phyloP scores from a whole-genome alignment of 2,329 filamentous ascomycete genomes.

The Fusarium ambrosium region DNA sequence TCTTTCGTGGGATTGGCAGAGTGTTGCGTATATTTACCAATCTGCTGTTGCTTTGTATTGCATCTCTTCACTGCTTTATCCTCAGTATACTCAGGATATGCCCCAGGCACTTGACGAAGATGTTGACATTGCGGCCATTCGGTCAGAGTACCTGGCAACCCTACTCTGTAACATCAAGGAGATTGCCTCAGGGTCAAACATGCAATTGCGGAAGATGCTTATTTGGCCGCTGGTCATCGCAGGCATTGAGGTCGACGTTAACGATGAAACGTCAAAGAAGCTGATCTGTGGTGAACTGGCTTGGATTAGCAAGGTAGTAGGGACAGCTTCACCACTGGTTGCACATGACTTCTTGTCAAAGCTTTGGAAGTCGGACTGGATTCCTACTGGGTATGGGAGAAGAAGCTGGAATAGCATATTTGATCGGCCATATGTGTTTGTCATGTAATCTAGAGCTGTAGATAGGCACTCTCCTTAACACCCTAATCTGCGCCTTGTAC shows the following conservation, averaged over 20 bases:
- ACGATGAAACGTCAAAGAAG: slow-evolving; percentile 18
- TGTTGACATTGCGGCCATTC: not conserved
- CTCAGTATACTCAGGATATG: not conserved
- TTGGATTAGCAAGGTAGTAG: slow-evolving; percentile 36
- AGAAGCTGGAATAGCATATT: not conserved
- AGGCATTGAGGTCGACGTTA: slow-evolving; percentile 36
- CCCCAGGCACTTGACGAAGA: not conserved
- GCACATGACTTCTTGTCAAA: slow-evolving; percentile 29
- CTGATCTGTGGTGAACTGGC: slow-evolving; percentile 32
- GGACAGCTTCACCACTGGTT: slow-evolving; percentile 36
- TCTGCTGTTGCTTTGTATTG: slow-evolving; percentile 41
- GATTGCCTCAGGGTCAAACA: not conserved
- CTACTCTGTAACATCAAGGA: slow-evolving; percentile 19
- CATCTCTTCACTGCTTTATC: slow-evolving; percentile 10
- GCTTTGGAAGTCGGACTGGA: slow-evolving; percentile 30
- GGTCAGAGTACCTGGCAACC: not conserved
- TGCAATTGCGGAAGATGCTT: slow-evolving; percentile 32
- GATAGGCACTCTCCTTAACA: not conserved
- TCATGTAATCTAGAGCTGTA: not conserved
- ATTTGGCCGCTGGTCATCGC: slow-evolving; percentile 46
- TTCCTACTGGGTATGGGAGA: not conserved
- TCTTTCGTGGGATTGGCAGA: slow-evolving; percentile 22
- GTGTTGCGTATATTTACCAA: slow-evolving; percentile 32
- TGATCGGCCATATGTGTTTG: not conserved
- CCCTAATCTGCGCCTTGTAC: not conserved